Conservation (phyloP, 2,329 filamentous ascomycete genomes). For the Sordariomycetes sp. region DNA sequence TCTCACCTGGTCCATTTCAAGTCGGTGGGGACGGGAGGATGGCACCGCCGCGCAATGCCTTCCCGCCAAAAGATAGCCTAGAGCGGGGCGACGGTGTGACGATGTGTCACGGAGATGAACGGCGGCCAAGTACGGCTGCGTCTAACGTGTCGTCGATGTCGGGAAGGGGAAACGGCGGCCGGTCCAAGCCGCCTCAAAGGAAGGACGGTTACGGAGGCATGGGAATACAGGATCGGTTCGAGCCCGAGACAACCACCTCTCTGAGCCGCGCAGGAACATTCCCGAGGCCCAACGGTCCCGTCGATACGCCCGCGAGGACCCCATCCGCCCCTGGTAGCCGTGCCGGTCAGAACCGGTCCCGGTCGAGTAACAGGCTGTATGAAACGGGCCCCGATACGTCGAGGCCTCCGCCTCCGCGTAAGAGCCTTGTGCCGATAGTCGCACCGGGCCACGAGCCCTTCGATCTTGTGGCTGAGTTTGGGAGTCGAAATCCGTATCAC, state of each 20-base stretch:
- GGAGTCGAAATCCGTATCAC: conserved; percentile 50
- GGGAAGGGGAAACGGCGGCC: not conserved
- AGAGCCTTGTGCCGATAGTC: conserved; percentile 27
- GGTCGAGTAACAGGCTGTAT: not conserved
- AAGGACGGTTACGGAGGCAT: conserved; percentile 47
- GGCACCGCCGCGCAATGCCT: conserved; percentile 16
- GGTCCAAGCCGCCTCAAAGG: conserved; percentile 15
- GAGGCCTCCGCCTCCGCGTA: conserved; percentile 37
- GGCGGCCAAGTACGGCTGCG: conserved; percentile 15
- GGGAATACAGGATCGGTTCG: conserved; percentile 26
- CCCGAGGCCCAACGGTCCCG: conserved; percentile 23
- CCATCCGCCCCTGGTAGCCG: conserved; percentile 33
- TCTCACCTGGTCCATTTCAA: conserved; percentile 51
- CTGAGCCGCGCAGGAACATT: conserved; percentile 39
- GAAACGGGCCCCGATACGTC: conserved; percentile 25
- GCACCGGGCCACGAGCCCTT: conserved; percentile 26
- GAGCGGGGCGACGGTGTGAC: conserved; percentile 8
- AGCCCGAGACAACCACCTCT: conserved; percentile 20
- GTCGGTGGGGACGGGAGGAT: conserved; percentile 22
- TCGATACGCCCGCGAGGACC: conserved; percentile 25
- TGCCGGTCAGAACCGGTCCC: conserved; percentile 8
- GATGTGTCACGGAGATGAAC: conserved; percentile 11
- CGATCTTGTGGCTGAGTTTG: conserved; percentile 47
- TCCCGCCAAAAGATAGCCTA: conserved; percentile 15
- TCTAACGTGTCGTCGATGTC: conserved; percentile 7